Conservation (phyloP, 2,329 filamentous ascomycete genomes). For the Neofusicoccum kwambonambiense region DNA sequence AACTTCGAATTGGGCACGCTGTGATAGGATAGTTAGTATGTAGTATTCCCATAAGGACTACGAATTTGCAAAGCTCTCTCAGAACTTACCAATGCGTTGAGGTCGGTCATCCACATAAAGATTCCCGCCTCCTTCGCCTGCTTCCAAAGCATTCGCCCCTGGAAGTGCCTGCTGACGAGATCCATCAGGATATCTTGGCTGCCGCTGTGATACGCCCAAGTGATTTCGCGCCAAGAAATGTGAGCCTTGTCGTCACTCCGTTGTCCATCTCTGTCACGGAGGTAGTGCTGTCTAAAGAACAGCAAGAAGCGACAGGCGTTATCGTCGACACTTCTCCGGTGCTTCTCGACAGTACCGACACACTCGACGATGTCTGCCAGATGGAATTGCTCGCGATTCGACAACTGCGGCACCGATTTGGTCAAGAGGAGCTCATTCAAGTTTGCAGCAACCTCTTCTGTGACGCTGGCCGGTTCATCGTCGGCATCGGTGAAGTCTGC, state of each 20-base stretch:
- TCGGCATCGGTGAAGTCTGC: constrained; percentile 50
- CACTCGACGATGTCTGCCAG: constrained; percentile 83
- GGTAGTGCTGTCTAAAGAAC: constrained; percentile 78
- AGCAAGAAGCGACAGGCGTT: constrained; percentile 86
- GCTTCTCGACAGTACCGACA: constrained; percentile 77
- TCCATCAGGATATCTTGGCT: constrained; percentile 89
- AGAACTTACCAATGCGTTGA: constrained; percentile 66
- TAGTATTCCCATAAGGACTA: too few species aligned
- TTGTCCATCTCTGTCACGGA: constrained; percentile 48
- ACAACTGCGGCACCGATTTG: constrained; percentile 74
- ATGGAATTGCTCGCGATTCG: constrained; percentile 82
- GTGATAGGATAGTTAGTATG: background rate
- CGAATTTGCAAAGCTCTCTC: too few species aligned
- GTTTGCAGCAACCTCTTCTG: constrained; percentile 65
- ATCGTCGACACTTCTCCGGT: constrained; percentile 84
- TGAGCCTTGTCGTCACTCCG: constrained; percentile 54
- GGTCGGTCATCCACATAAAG: constrained; percentile 91
- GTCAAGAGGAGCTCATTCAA: constrained; percentile 77
- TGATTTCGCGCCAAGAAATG: constrained; percentile 72
- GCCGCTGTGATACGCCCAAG: constrained; percentile 79
- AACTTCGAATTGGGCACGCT: constrained; percentile 80
- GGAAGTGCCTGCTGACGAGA: constrained; percentile 76
- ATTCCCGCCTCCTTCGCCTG: constrained; percentile 82
- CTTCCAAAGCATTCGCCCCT: constrained; percentile 78
- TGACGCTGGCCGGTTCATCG: constrained; percentile 63